phyloP scores from a whole-genome alignment of 140 eudicot genomes.

The Erigeron philadelphicus region DNA sequence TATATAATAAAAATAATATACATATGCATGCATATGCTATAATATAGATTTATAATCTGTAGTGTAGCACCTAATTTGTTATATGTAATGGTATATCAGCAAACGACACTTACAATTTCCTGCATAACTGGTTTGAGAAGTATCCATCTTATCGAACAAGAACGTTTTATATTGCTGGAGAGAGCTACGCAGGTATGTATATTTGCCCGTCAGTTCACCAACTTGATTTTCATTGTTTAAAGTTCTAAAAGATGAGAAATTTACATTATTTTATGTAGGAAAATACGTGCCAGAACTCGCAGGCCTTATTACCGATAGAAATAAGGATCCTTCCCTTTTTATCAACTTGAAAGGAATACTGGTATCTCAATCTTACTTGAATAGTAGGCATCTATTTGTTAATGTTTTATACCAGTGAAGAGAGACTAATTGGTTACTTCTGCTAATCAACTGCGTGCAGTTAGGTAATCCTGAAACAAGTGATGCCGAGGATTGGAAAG shows the following conservation, averaged over 20 bases:
- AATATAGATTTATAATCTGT: neutral
- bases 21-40: neutral
- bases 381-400: neutral
- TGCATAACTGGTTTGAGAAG: conserved; percentile 80
- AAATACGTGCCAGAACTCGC: conserved; percentile 90
- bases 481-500: conserved; percentile 90
- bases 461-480: conserved; percentile 94
- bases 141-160: conserved; percentile 63
- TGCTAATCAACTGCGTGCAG: conserved; percentile 36
- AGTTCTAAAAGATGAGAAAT: conserved; percentile 1
- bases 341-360: conserved; percentile 78
- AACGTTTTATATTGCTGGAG: conserved; percentile 78
- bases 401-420: conserved; percentile 3
- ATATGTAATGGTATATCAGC: conserved; percentile 39
- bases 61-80: conserved; percentile 6
- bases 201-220: neutral
- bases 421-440: neutral
- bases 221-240: neutral
- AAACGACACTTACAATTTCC: conserved; percentile 75
- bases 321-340: conserved; percentile 49
- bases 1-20: neutral
- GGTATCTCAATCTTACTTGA: conserved; percentile 40
- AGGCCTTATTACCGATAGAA: conserved; percentile 64
- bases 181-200: conserved; percentile 85
- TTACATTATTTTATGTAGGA: conserved; percentile 39